phyloP scores from a whole-genome alignment of 2,329 filamentous ascomycete genomes.

The Hymenoscyphus occultus region DNA sequence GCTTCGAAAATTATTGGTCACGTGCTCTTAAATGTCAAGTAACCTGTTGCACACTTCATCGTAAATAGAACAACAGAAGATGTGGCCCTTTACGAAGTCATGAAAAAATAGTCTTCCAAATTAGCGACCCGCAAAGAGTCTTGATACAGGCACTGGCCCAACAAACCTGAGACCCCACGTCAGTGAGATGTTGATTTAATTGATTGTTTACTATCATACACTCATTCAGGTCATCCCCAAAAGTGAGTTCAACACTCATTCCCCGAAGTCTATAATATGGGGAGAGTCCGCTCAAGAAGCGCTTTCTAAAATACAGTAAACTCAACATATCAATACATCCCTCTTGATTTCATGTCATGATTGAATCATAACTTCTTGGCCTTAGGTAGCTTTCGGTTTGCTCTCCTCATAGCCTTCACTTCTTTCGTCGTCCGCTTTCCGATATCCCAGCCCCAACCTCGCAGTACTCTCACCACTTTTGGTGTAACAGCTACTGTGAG shows the following conservation, averaged over 20 bases:
- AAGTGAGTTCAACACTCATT: background rate
- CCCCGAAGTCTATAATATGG: background rate
- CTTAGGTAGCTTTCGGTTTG: background rate
- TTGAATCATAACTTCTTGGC: constrained; percentile 1
- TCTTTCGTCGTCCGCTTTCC: constrained; percentile 62
- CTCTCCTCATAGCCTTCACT: constrained; percentile 32
- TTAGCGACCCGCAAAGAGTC: no score
- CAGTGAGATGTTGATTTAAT: background rate
- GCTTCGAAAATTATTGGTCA: no score
- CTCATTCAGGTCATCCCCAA: background rate
- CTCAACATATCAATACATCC: constrained; percentile 2
- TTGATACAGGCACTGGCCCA: background rate
- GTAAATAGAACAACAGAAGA: no score
- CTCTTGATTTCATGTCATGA: background rate
- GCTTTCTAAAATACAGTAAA: background rate
- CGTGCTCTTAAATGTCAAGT: no score
- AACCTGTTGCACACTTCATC: no score
- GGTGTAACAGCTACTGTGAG: constrained; percentile 86
- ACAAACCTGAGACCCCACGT: background rate
- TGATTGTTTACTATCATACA: background rate
- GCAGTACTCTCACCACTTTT: constrained; percentile 85
- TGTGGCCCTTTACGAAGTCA: no score
- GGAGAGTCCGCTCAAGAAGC: background rate
- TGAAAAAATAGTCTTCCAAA: no score
- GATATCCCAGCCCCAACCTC: constrained; percentile 92